Evolutionary conservation across 257 asterid species (phyloP).

Genomic region (Jacaranda copaia): DNA sequence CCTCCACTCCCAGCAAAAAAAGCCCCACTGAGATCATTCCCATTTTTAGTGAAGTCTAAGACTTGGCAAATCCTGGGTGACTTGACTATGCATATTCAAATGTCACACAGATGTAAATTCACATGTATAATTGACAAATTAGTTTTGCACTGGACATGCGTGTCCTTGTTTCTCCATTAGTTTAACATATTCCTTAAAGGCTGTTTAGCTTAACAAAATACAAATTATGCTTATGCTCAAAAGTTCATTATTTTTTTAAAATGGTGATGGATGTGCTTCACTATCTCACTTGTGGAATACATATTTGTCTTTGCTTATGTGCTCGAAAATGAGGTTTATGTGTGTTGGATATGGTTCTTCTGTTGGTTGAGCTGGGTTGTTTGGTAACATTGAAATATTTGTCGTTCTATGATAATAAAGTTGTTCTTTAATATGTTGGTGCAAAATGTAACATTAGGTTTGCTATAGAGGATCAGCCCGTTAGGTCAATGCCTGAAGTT

Average conservation of each 20-base stretch:
- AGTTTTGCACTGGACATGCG: background rate
- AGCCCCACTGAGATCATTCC: background rate
- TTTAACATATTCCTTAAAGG: background rate
- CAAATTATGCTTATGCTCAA: background rate
- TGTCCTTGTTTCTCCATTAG: background rate
- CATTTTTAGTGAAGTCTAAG: background rate
- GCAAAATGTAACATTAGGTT: conserved; percentile 65
- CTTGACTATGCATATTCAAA: conserved; percentile 1
- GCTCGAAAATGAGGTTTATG: conserved; percentile 21
- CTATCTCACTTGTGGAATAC: conserved; percentile 8
- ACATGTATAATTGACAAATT: conserved; percentile 13
- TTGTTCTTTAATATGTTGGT: conserved; percentile 57
- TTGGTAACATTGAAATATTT: conserved; percentile 36
- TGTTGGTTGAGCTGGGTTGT: conserved; percentile 30
- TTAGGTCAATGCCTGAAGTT: conserved; percentile 70
- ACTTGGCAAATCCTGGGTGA: conserved; percentile 23
- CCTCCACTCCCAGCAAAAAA: background rate
- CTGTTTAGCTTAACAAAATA: conserved; percentile 10
- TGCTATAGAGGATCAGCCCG: conserved; percentile 67
- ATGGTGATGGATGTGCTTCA: conserved; percentile 29
- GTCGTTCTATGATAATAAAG: conserved; percentile 39
- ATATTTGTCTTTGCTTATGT: conserved; percentile 8
- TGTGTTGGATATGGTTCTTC: conserved; percentile 22
- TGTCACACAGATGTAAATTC: conserved; percentile 20
- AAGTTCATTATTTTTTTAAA: background rate